Evolutionary conservation across 768 basidiomycete genomes (phyloP), one percentile per base, ranked within the genome.

Genomic region (Lactarius quietus): DNA sequence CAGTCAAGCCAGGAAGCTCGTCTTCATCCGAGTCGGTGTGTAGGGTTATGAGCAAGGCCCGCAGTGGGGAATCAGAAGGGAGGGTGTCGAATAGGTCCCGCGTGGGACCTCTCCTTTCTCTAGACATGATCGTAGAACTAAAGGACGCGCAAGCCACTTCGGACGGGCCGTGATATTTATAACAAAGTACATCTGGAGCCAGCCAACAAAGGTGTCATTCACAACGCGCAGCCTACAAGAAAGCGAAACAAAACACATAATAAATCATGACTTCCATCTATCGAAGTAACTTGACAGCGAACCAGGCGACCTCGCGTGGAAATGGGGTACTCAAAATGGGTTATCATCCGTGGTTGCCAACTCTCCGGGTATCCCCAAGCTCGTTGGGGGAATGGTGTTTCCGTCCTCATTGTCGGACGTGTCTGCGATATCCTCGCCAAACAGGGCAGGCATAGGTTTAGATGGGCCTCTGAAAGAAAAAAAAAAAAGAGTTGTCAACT

Each of bases 361-460:
- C 58, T 72, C 77, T 55, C 74, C 76, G 41, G 70, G 72, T 64
- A 77, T 71, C 60, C 36, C 39, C 73, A 68, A 52, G 70, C 61
- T 52, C 71, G 76, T 70, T 61, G 76, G 72, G 48, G 78, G 74
- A 59, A 76, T 74, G 36, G 80, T 76, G 53, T 77, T 77, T 72
- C 80, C 81, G 45, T 77, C 72, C 43, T 69, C 72, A 61, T 71
- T 72, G 63, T 73, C 74, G 61, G 80, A 79, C 28, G 70, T 69
- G 59, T 76, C 78, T 18, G 71, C 71, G 14, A 61, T 66, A 43
- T 52, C 76, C 66, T 80, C 79, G 23, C 80, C 75, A 73, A 90
- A 89, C 7, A 92, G 81, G 61, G 82, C 79, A 1, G 85, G 75
- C 70, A 78, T 81, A 38, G 88, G 86, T 72, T 87, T 88, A 8